Evolutionary conservation across 495 filamentous ascomycete species (phyloP), one percentile per base, ranked within the genome.

Genomic region (Annulohypoxylon bovei): DNA sequence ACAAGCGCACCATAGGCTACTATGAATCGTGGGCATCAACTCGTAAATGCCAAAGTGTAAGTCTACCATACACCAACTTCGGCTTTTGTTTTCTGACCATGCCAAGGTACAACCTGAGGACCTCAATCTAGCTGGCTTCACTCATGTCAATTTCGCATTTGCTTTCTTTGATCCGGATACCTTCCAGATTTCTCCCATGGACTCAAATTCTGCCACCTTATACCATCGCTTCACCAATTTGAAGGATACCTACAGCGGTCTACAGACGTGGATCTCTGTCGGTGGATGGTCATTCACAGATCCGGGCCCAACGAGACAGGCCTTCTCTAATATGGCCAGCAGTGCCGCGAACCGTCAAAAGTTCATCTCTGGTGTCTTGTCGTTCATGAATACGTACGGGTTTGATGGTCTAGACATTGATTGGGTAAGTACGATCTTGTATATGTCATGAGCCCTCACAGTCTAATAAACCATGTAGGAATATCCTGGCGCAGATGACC

Each of bases 331-430:
- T 0, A n/a, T 78, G 30, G 64, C 58, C 7, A 57, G 67, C 23
- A 76, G 72, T 3, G 18, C 68, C 4, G 71, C 4, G 0, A 81
- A 79, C n/a, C 80, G 82, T 9, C 67, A 77, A 0, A 73, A 61
- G 4, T 87, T 88, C 75, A 83, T 88, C 57, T 32, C 59, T 12
- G 82, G 77, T 0, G 50, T 85, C 0, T 64, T 70, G 0, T 32
- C 18, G 0, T 86, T 85, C 71, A 81, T 88, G 81, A 33, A 72
- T 0, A 67, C 69, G 6, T 87, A 85, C 35, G 80, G 79, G 3
- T 88, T 88, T 55, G 75, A 86, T 47, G 89, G 88, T 1, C 71
- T 88, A 1, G 87, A 90, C 65, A 50, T 89, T 12, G 87, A 88
- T 67, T 89, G 87, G 86, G 37, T 40, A 40, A 40, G 37, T 40